These are phyloP conservation scores for Cladosporium sp. DNA, from an alignment of 2,329 filamentous ascomycete species.

Conservation along the genomic window DNA sequence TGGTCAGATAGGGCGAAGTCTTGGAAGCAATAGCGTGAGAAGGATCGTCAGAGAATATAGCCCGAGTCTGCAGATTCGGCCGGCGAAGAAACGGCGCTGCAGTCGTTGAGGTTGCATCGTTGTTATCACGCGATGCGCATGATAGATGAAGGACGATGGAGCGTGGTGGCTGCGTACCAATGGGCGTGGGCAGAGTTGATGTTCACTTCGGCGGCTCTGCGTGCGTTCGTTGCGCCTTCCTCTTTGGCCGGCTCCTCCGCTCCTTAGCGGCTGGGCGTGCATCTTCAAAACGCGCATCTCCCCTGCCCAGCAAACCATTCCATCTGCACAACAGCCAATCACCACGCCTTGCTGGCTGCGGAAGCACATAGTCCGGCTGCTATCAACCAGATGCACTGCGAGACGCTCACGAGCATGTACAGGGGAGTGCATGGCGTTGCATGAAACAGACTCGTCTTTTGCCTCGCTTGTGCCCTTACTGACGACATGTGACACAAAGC, in stretches of 20 bases:
- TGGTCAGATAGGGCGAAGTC: constrained; percentile 5
- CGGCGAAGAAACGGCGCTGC: not conserved
- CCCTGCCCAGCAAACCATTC: not conserved
- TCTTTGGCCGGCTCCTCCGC: not conserved
- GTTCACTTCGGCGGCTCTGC: not conserved
- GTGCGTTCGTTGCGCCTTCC: not conserved
- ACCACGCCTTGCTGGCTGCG: not conserved
- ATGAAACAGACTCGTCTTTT: not conserved
- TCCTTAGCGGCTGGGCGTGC: not conserved
- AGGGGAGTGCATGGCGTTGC: not conserved
- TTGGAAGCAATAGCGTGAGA: not conserved
- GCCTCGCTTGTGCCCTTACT: not conserved
- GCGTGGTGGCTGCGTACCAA: not conserved
- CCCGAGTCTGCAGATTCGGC: not conserved
- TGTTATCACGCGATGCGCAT: constrained; percentile 1
- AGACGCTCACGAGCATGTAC: not conserved
- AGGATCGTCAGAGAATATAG: not conserved
- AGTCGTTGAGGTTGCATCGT: not conserved
- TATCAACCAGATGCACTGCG: not conserved
- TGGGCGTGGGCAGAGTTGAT: not conserved
- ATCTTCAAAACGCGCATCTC: not conserved
- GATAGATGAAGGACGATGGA: not conserved
- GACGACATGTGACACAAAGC: not conserved
- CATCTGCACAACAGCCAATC: not conserved
- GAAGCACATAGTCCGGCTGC: not conserved